These are phyloP conservation scores for Porphyrellus sp. DNA, from an alignment of 1,284 basidiomycete genomes.

Conservation along the genomic window DNA sequence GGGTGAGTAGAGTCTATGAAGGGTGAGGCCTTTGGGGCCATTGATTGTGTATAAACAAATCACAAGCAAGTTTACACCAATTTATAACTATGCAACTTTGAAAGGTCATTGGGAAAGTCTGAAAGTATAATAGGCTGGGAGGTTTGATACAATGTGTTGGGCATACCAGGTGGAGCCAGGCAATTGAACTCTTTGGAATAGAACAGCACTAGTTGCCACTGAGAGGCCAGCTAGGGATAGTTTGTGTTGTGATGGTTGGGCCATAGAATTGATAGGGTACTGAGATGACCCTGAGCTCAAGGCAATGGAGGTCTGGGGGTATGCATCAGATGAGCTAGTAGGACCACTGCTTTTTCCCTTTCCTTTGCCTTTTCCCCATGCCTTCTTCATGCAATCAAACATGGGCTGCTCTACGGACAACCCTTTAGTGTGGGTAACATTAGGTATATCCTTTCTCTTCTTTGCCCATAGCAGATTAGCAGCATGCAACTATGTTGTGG, in stretches of 20 bases:
- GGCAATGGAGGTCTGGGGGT: not conserved
- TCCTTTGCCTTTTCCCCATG: not conserved
- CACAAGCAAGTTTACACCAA: too few relatives aligned
- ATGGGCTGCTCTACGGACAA: not conserved
- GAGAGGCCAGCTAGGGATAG: too few relatives aligned
- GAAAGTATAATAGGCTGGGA: too few relatives aligned
- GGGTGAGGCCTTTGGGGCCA: not conserved
- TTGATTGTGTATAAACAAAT: too few relatives aligned
- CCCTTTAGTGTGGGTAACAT: not conserved
- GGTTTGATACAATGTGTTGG: too few relatives aligned
- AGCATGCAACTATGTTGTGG: not conserved
- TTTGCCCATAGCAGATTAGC: not conserved
- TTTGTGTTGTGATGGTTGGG: not conserved
- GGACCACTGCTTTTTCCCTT: not conserved
- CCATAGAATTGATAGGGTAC: not conserved
- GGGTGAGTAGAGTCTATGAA: not conserved
- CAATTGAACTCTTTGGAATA: too few relatives aligned
- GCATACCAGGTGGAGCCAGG: too few relatives aligned
- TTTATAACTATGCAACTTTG: too few relatives aligned
- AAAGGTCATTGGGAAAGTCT: too few relatives aligned
- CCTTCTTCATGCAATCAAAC: not conserved
- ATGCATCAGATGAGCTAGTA: not conserved
- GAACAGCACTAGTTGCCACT: too few relatives aligned
- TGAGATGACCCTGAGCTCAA: not conserved
- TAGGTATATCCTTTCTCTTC: not conserved